A percentile compares a stretch with the other conserved stretches of the same genome.
Evolutionary conservation across 345 rosid genomes (phyloP).

Genomic region (Populus tremula): DNA sequence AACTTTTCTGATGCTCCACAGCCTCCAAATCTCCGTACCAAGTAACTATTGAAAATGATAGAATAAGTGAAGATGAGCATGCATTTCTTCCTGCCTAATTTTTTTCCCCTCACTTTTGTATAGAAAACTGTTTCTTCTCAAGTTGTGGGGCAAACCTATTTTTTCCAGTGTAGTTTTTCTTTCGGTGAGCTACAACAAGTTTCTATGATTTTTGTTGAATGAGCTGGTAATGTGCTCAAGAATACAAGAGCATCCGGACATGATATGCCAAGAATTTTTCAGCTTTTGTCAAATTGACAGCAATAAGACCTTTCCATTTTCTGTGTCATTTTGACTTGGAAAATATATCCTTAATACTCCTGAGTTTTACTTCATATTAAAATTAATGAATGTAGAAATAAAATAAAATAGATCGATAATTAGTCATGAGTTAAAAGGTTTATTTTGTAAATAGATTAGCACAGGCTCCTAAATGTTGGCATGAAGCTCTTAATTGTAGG

Average conservation of each 20-base stretch:
- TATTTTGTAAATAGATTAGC: too few species aligned
- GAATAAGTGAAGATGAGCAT: slow-evolving; percentile 19
- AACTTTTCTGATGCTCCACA: background rate
- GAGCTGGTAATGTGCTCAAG: background rate
- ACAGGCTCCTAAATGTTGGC: too few species aligned
- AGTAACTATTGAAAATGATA: background rate
- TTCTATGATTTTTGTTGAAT: slow-evolving; percentile 3
- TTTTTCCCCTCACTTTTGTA: slow-evolving; percentile 16
- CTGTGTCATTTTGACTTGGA: background rate
- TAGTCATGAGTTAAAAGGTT: background rate
- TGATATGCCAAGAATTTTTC: background rate
- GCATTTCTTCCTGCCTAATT: slow-evolving; percentile 7
- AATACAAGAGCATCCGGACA: background rate
- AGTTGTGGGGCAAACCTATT: slow-evolving; percentile 14
- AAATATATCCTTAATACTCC: background rate
- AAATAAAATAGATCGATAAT: background rate
- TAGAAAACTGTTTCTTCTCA: slow-evolving; percentile 17
- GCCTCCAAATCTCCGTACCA: background rate
- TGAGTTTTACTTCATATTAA: background rate
- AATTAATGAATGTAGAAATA: too few species aligned
- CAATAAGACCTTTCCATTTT: background rate
- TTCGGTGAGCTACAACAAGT: background rate
- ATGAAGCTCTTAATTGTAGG: too few species aligned
- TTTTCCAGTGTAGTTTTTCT: slow-evolving; percentile 1
- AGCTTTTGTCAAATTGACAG: background rate